These are phyloP conservation scores for Thielaviopsis populi DNA, from an alignment of 2,329 filamentous ascomycete species.

Conservation along the genomic window DNA sequence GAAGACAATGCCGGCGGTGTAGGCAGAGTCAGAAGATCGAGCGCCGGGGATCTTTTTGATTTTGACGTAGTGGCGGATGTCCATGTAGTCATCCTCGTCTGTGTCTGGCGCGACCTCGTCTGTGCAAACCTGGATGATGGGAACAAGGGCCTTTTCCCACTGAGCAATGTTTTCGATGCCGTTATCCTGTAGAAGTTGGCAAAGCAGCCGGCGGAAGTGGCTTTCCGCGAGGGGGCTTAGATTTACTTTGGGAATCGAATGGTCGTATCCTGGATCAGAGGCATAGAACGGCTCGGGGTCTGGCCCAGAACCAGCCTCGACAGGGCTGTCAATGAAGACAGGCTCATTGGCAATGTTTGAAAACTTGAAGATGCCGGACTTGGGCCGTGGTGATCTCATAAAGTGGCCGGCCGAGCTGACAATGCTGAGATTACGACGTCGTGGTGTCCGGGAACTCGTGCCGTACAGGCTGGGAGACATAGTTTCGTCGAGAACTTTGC, in stretches of 20 bases:
- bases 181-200: conserved; percentile 67
- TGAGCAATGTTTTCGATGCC: conserved; percentile 55
- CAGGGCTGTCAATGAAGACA: conserved; percentile 12
- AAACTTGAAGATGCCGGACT: conserved; percentile 42
- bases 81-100: conserved; percentile 81
- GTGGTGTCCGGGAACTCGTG: conserved; percentile 20
- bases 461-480: conserved; percentile 28
- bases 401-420: conserved; percentile 57
- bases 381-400: conserved; percentile 55
- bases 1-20: conserved; percentile 92
- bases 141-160: conserved; percentile 84
- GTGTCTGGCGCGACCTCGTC: conserved; percentile 93
- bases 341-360: conserved; percentile 38
- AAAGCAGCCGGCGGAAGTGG: conserved; percentile 73
- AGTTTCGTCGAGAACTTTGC: conserved; percentile 51
- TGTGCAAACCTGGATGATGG: conserved; percentile 77
- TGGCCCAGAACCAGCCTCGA: conserved; percentile 5
- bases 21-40: conserved; percentile 79
- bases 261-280: conserved; percentile 36
- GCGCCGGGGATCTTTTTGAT: conserved; percentile 91
- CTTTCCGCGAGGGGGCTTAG: conserved; percentile 75
- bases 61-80: conserved; percentile 94
- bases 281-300: conserved; percentile 10
- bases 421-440: conserved; percentile 71
- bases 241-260: conserved; percentile 54